phyloP scores from a whole-genome alignment of 768 basidiomycete species.

The Fistulinella prunicolor region DNA sequence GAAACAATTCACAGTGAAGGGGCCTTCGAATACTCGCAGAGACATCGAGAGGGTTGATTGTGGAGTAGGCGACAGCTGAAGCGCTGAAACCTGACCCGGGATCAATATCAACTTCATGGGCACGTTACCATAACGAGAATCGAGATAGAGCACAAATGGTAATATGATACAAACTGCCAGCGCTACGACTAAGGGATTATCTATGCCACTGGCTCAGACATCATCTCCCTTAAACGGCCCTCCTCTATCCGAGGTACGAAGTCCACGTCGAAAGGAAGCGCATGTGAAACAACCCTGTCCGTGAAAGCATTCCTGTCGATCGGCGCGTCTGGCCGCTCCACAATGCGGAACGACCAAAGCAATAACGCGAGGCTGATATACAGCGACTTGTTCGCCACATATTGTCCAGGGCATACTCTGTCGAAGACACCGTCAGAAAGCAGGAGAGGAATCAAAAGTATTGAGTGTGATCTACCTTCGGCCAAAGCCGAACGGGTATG shows the following conservation, averaged over 20 bases:
- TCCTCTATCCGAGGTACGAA: slow-evolving; percentile 45
- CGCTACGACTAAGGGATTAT: too few relatives aligned
- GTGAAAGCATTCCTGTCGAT: slow-evolving; percentile 57
- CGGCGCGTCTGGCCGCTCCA: slow-evolving; percentile 43
- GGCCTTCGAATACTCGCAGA: background rate
- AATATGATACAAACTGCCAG: too few relatives aligned
- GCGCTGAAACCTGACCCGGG: too few relatives aligned
- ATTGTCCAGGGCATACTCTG: slow-evolving; percentile 61
- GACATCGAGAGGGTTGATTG: slow-evolving; percentile 1
- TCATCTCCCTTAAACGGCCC: background rate
- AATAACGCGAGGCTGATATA: slow-evolving; percentile 59
- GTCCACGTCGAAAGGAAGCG: slow-evolving; percentile 52
- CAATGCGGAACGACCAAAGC: slow-evolving; percentile 60
- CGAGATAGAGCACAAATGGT: too few relatives aligned
- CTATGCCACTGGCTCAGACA: too few relatives aligned
- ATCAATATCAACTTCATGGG: too few relatives aligned
- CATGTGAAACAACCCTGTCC: slow-evolving; percentile 54
- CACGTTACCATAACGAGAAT: too few relatives aligned
- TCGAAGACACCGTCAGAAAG: background rate
- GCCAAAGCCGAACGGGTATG: slow-evolving; percentile 53
- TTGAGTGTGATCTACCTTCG: slow-evolving; percentile 26
- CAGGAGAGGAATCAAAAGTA: background rate
- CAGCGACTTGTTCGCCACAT: slow-evolving; percentile 50
- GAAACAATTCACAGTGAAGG: background rate
- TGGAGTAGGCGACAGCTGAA: too few relatives aligned